These are phyloP conservation scores for Exserohilum turcica DNA, from an alignment of 2,329 filamentous ascomycete species.

Conservation along the genomic window DNA sequence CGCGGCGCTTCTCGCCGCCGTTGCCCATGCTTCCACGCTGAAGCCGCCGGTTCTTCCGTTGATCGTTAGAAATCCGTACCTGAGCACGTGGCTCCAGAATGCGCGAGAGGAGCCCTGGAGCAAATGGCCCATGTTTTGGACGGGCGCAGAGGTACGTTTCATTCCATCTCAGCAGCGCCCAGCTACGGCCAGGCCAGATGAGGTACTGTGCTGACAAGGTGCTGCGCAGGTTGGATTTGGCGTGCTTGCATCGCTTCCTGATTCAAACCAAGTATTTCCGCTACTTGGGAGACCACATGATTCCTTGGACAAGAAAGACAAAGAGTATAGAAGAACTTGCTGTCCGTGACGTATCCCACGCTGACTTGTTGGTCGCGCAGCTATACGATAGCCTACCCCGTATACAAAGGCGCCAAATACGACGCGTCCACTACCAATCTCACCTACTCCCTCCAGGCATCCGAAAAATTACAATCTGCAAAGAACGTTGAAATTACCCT, in stretches of 20 bases:
- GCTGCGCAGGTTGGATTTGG: conserved; percentile 62
- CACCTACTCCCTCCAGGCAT: conserved; percentile 64
- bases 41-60: conserved; percentile 60
- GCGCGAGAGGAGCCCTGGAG: conserved; percentile 78
- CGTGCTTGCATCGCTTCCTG: conserved; percentile 65
- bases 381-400: conserved; percentile 64
- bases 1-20: conserved; percentile 49
- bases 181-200: neutral
- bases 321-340: conserved; percentile 43
- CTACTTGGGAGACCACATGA: conserved; percentile 70
- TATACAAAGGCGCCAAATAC: conserved; percentile 66
- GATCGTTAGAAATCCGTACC: conserved; percentile 58
- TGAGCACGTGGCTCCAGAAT: conserved; percentile 62
- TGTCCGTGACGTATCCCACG: neutral
- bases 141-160: conserved; percentile 63
- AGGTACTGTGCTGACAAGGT: conserved; percentile 15
- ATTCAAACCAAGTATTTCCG: conserved; percentile 65
- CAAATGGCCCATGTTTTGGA: conserved; percentile 87
- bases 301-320: conserved; percentile 54
- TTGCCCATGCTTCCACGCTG: conserved; percentile 57
- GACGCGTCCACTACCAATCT: conserved; percentile 74
- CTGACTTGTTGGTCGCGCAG: conserved; percentile 27
- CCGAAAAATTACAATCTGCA: conserved; percentile 38
- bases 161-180: neutral
- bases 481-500: conserved; percentile 61